Percentiles rank a stretch among this genome's conserved stretches.
Conservation (phyloP, 164 flowering plant genomes). For the Annona cherimola region DNA sequence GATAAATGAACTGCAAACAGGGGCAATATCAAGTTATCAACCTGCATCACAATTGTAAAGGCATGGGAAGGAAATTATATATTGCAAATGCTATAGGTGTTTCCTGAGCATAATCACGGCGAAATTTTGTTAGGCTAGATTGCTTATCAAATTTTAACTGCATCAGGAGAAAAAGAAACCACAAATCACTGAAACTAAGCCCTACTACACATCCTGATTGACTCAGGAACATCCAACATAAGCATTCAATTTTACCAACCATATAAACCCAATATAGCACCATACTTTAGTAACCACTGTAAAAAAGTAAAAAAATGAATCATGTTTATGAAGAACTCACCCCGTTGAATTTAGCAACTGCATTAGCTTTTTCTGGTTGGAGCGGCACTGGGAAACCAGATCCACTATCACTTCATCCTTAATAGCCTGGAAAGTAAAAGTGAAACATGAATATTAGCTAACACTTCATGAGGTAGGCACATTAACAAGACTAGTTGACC, state of each 20-base stretch:
- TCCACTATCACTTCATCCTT: conserved; percentile 90
- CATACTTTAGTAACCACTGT: background rate
- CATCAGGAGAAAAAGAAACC: too few species aligned
- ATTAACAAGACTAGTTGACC: background rate
- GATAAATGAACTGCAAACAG: background rate
- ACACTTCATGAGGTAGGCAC: background rate
- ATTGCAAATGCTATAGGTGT: background rate
- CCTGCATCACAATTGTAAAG: background rate
- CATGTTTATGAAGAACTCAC: conserved; percentile 29
- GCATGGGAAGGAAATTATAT: background rate
- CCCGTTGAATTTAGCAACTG: conserved; percentile 71
- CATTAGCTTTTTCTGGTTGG: conserved; percentile 82
- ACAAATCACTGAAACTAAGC: background rate
- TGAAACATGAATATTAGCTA: background rate
- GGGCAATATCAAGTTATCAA: background rate
- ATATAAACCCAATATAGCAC: background rate
- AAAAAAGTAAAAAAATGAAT: background rate
- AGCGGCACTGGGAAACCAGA: conserved; percentile 68
- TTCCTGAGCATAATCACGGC: too few species aligned
- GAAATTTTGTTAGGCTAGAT: too few species aligned
- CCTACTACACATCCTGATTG: background rate
- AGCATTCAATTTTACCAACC: background rate
- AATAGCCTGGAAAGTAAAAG: conserved; percentile 49
- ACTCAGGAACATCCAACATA: background rate
- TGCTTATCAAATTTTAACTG: too few species aligned